Conservation (phyloP, 495 filamentous ascomycete genomes). For the Penicillium ucsense region DNA sequence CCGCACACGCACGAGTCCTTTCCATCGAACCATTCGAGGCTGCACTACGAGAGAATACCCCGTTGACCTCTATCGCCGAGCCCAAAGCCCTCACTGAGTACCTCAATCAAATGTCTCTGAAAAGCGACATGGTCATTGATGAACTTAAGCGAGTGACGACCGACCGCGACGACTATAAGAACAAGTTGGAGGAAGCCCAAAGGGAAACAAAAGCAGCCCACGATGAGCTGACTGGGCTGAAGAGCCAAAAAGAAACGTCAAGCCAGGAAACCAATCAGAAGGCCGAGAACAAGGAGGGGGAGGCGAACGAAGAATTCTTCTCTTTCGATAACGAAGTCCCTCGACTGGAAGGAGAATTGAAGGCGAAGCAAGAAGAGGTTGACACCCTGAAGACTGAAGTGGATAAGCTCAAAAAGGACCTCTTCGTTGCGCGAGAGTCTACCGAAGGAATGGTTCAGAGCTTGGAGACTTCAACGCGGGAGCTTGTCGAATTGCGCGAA, state of each 20-base stretch:
- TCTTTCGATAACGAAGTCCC: slow-evolving; percentile 74
- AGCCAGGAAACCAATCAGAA: slow-evolving; percentile 17
- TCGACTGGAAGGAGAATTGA: slow-evolving; percentile 50
- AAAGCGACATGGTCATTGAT: slow-evolving; percentile 81
- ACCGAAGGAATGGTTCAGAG: slow-evolving; percentile 54
- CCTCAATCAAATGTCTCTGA: slow-evolving; percentile 77
- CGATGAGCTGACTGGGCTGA: slow-evolving; percentile 44
- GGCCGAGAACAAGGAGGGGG: slow-evolving; percentile 22
- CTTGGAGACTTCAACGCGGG: slow-evolving; percentile 48
- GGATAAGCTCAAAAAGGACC: slow-evolving; percentile 41
- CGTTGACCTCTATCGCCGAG: slow-evolving; percentile 77
- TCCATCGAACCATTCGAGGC: slow-evolving; percentile 91
- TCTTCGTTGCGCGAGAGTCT: slow-evolving; percentile 51
- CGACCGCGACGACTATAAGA: slow-evolving; percentile 73
- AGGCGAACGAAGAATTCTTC: slow-evolving; percentile 70
- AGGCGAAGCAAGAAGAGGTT: slow-evolving; percentile 55
- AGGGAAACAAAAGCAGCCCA: slow-evolving; percentile 48
- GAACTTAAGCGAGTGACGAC: slow-evolving; percentile 80
- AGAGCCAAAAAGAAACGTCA: slow-evolving; percentile 21
- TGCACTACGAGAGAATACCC: slow-evolving; percentile 80
- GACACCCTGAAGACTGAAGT: slow-evolving; percentile 54
- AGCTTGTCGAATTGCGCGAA: slow-evolving; percentile 49
- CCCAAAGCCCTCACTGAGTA: slow-evolving; percentile 83
- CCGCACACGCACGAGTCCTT: slow-evolving; percentile 74
- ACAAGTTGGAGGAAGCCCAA: slow-evolving; percentile 61